Conservation (phyloP, 805 yeast species). For the Yarrowia divulgata region DNA sequence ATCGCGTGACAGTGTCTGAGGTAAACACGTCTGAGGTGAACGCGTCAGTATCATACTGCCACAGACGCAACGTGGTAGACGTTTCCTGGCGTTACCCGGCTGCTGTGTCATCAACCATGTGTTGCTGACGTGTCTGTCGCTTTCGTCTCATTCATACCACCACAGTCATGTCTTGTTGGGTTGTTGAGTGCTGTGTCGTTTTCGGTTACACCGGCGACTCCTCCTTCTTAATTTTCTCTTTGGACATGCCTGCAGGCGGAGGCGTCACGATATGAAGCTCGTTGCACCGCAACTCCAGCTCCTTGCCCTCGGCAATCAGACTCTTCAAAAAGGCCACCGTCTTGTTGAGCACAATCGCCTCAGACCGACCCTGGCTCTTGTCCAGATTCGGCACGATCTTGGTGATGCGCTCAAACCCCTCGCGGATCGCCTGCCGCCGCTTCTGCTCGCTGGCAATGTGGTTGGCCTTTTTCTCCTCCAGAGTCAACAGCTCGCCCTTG, state of each 20-base stretch:
- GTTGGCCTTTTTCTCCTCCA: conserved; percentile 59
- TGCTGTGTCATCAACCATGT: too few species aligned
- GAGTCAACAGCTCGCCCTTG: conserved; percentile 45
- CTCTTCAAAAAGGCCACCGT: conserved; percentile 49
- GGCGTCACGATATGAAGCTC: conserved; percentile 29
- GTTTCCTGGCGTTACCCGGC: too few species aligned
- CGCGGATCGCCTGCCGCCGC: conserved; percentile 82
- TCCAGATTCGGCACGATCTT: conserved; percentile 75
- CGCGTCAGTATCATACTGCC: too few species aligned
- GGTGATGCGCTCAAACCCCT: conserved; percentile 80
- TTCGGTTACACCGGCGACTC: conserved; percentile 6
- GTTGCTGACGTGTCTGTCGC: too few species aligned
- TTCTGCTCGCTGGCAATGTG: conserved; percentile 88
- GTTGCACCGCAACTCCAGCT: conserved; percentile 42
- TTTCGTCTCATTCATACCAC: too few species aligned
- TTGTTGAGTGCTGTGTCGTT: background rate
- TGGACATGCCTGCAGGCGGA: conserved; percentile 34
- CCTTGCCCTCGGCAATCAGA: conserved; percentile 48
- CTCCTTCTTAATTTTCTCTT: conserved; percentile 30
- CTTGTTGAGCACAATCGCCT: conserved; percentile 71
- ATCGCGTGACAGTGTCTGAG: too few species aligned
- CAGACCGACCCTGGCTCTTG: conserved; percentile 78
- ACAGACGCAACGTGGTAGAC: too few species aligned
- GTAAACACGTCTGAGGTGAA: too few species aligned
- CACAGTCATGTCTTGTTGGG: background rate